Percentiles rank a stretch among this genome's conserved stretches.
Evolutionary conservation across 1,284 basidiomycete genomes (phyloP).

Genomic region (Cutaneotrichosporon mucoides): DNA sequence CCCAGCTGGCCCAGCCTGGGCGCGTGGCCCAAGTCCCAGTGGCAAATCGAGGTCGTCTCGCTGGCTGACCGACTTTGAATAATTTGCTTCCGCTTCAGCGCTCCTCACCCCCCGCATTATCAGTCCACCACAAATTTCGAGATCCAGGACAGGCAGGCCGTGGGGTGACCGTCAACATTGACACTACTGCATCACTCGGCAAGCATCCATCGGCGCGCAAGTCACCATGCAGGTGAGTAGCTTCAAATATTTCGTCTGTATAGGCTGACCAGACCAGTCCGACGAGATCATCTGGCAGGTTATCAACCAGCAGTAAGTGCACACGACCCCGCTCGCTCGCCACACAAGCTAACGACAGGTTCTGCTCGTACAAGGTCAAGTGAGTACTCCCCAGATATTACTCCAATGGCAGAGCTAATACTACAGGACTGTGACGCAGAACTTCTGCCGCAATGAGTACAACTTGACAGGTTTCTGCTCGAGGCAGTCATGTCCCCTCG

Average conservation of each 20-base stretch:
- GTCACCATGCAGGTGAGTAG: slow-evolving; percentile 43
- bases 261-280: slow-evolving; percentile 56
- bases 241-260: too few species aligned
- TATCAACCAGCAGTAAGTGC: slow-evolving; percentile 71
- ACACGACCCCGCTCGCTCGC: background rate
- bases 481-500: slow-evolving; percentile 91
- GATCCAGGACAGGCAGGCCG: background rate
- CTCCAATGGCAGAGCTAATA: background rate
- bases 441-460: slow-evolving; percentile 98
- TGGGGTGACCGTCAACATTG: background rate
- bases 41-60: too few species aligned
- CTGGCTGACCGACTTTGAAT: too few species aligned
- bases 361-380: slow-evolving; percentile 99
- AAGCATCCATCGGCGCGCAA: background rate
- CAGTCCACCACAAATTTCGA: slow-evolving; percentile 3
- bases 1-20: too few species aligned
- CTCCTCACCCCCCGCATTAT: too few species aligned
- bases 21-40: too few species aligned
- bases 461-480: slow-evolving; percentile 98
- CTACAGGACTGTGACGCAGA: slow-evolving; percentile 80
- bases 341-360: slow-evolving; percentile 25
- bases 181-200: background rate
- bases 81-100: too few species aligned
- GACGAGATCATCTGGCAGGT: slow-evolving; percentile 96
- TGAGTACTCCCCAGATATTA: slow-evolving; percentile 50